phyloP scores from a whole-genome alignment of 352 stramenopile genomes.

The Lagenidium sp. region DNA sequence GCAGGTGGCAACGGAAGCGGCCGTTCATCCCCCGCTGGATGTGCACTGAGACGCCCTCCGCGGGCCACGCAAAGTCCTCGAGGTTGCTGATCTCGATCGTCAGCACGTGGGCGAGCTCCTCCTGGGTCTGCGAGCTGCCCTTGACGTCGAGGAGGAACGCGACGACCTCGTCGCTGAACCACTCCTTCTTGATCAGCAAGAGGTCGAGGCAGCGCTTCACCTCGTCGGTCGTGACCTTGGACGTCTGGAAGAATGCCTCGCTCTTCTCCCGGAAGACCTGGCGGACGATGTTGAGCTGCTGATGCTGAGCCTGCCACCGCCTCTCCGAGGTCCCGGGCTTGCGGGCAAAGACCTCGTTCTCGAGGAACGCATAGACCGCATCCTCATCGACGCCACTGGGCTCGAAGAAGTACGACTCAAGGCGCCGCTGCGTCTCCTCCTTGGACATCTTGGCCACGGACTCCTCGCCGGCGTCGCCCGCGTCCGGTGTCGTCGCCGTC shows the following conservation, averaged over 20 bases:
- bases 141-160: slow-evolving; percentile 23
- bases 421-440: slow-evolving; percentile 24
- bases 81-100: slow-evolving; percentile 40
- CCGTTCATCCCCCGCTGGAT: slow-evolving; percentile 36
- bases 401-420: slow-evolving; percentile 34
- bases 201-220: slow-evolving; percentile 15
- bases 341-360: slow-evolving; percentile 23
- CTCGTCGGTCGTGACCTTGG: slow-evolving; percentile 16
- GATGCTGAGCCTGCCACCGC: slow-evolving; percentile 17
- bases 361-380: slow-evolving; percentile 23
- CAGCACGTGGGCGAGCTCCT: slow-evolving; percentile 31
- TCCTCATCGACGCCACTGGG: slow-evolving; percentile 18
- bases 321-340: slow-evolving; percentile 11
- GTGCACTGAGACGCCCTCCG: slow-evolving; percentile 20
- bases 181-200: slow-evolving; percentile 20
- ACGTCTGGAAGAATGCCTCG: slow-evolving; percentile 12
- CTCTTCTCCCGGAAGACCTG: slow-evolving; percentile 12
- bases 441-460: slow-evolving; percentile 18
- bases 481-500: no score
- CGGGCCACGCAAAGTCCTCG: slow-evolving; percentile 25
- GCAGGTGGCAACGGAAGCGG: slow-evolving; percentile 28
- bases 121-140: slow-evolving; percentile 20
- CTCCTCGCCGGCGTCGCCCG: slow-evolving; percentile 3
- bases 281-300: slow-evolving; percentile 10
- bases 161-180: slow-evolving; percentile 24